phyloP scores from a whole-genome alignment of 78 protist species.

The Guillardia theta region DNA sequence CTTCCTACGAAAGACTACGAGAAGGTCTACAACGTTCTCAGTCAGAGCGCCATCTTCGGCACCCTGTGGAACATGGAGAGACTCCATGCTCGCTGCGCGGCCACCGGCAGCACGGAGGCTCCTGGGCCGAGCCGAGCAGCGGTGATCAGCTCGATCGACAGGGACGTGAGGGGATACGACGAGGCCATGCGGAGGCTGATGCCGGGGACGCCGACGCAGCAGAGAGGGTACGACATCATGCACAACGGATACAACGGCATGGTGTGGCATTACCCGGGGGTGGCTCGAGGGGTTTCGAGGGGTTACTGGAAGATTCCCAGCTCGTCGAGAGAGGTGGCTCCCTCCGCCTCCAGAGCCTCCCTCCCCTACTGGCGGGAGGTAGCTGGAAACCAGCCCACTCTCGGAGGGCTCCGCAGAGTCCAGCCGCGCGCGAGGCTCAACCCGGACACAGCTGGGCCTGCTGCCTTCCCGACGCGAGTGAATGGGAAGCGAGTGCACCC shows the following conservation, averaged over 20 bases:
- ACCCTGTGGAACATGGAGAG: neutral
- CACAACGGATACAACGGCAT: neutral
- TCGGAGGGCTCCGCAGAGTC: too few relatives aligned
- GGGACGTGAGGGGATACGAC: neutral
- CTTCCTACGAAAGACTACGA: neutral
- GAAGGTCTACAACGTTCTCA: neutral
- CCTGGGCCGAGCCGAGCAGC: neutral
- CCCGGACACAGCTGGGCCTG: neutral
- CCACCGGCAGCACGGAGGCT: neutral
- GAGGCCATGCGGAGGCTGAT: neutral
- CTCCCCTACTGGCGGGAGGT: too few relatives aligned
- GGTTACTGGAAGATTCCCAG: too few relatives aligned
- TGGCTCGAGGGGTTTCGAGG: neutral
- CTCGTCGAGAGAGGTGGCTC: too few relatives aligned
- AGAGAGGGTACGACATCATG: neutral
- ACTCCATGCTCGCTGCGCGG: neutral
- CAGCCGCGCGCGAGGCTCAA: neutral
- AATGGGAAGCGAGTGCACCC: neutral
- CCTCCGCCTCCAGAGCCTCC: too few relatives aligned
- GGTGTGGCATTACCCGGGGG: neutral
- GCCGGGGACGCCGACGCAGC: neutral
- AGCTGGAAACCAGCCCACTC: too few relatives aligned
- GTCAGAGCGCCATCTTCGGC: neutral
- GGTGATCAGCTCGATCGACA: neutral
- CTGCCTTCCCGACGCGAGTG: neutral